phyloP scores from a whole-genome alignment of 306 rosid genomes.

The Ceratonia siliqua region DNA sequence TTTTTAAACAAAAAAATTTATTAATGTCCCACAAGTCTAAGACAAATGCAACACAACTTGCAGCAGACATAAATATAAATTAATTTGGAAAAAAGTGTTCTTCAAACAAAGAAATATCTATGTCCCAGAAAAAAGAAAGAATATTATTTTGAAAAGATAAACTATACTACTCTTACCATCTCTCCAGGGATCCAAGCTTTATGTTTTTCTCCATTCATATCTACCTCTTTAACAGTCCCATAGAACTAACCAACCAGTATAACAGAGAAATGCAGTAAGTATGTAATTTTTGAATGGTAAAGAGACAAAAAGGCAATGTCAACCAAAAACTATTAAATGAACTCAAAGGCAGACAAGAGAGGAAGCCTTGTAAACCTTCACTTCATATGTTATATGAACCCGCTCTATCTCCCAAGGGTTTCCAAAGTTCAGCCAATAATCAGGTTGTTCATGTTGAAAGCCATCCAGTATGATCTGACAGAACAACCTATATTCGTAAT shows the following conservation, averaged over 20 bases:
- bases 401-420: conserved; percentile 87
- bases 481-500: conserved; percentile 72
- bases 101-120: too few relatives aligned
- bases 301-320: conserved; percentile 20
- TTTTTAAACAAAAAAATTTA: too few relatives aligned
- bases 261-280: conserved; percentile 35
- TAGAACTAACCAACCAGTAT: conserved; percentile 58
- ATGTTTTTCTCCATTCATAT: conserved; percentile 44
- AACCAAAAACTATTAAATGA: conserved; percentile 9
- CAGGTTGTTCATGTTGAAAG: conserved; percentile 77
- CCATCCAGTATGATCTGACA: conserved; percentile 75
- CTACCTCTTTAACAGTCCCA: conserved; percentile 62
- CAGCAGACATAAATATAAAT: conserved; percentile 3
- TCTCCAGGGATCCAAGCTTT: conserved; percentile 73
- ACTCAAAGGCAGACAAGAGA: conserved; percentile 24
- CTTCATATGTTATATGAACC: conserved; percentile 69
- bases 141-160: conserved; percentile 29
- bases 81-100: conserved; percentile 20
- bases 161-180: conserved; percentile 48
- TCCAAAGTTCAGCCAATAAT: conserved; percentile 78
- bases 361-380: conserved; percentile 54
- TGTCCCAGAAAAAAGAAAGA: neutral
- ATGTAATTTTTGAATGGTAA: conserved; percentile 31
- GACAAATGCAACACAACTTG: conserved; percentile 25
- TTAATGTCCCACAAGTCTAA: conserved; percentile 26